Evolutionary conservation across 2,329 filamentous ascomycete species (phyloP), one percentile per base, ranked within the genome.

Genomic region (Aspergillus ustus): DNA sequence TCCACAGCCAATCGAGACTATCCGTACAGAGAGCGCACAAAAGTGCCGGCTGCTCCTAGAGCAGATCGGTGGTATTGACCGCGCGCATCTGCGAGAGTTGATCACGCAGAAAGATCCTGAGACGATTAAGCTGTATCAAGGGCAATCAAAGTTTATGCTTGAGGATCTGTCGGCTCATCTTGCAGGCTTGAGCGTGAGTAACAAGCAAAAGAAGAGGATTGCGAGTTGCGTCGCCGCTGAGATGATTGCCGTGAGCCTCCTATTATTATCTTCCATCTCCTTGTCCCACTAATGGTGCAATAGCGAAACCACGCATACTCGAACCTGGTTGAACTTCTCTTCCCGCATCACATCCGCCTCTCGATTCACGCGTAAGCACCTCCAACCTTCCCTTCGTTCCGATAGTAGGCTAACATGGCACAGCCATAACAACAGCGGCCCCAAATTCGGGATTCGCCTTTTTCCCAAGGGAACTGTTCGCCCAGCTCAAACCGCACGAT

Each of bases 251-350:
- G 51, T 53, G 43, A n/a, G 51, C 43, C 34, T 40, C 34, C 34
- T 15, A 25, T 8, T 37, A 37, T 40, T 11, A 9, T 5, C 34
- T 5, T 15, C 6, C 25, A 15, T 17, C 11, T 15, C 34, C 34
- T 15, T 40, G 9, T 15, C 34, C 15, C 15, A 15, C 4, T 40
- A 40, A 13, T 15, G 11, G 15, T 13, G 34, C 34, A 4, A 40
- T 34, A 66, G 72, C 73, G 80, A 7, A 83, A 82, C 63, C 79
- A 82, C 61, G 79, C 79, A 9, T 83, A 82, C 61, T 82, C 80
- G 2, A 82, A 82, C 53, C 72, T 82, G 15, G 73, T 81, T n/a
- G 79, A 82, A 68, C 66, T 81, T 3, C 64, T 82, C 2, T 77
- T 81, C 61, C 81, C 81, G 1, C 75, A 79, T 60, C 76, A 80